These are phyloP conservation scores for Meyerozyma smithsonii DNA, from an alignment of 1,139 yeast species.

Conservation along the genomic window DNA sequence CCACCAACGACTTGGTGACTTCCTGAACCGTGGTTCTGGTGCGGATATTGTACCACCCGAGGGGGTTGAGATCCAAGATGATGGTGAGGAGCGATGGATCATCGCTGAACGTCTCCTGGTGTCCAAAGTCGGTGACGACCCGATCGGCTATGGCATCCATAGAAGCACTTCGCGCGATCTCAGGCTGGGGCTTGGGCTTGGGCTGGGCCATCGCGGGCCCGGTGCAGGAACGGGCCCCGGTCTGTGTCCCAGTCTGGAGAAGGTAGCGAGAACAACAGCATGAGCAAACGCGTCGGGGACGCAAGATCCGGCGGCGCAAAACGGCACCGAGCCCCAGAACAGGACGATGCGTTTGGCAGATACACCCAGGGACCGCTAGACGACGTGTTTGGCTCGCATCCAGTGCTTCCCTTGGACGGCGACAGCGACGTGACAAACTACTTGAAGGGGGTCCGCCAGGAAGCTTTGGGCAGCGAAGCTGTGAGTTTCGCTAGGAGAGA, in stretches of 20 bases:
- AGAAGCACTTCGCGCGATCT: too few relatives aligned
- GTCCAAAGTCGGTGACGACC: constrained; percentile 46
- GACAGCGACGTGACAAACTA: constrained; percentile 22
- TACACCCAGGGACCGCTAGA: constrained; percentile 12
- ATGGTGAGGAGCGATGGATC: constrained; percentile 80
- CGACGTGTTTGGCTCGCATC: constrained; percentile 13
- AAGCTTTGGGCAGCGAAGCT: constrained; percentile 23
- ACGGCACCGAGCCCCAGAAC: not conserved
- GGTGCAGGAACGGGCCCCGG: too few relatives aligned
- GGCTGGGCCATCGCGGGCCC: not conserved
- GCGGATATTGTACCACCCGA: constrained; percentile 61
- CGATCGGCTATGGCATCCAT: constrained; percentile 80
- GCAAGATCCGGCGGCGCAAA: not conserved
- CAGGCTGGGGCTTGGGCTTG: not conserved
- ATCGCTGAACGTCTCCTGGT: constrained; percentile 40
- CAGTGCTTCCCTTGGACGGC: constrained; percentile 12
- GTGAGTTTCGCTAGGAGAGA: constrained; percentile 13
- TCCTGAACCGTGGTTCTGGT: constrained; percentile 46
- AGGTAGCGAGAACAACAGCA: not conserved
- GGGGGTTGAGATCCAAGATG: constrained; percentile 73
- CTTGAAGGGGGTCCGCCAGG: constrained; percentile 24
- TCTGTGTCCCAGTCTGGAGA: not conserved
- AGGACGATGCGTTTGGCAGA: not conserved
- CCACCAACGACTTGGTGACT: constrained; percentile 56
- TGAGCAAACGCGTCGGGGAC: not conserved